These are phyloP conservation scores for Solanum okadae DNA, from an alignment of 257 asterid genomes.

Conservation along the genomic window DNA sequence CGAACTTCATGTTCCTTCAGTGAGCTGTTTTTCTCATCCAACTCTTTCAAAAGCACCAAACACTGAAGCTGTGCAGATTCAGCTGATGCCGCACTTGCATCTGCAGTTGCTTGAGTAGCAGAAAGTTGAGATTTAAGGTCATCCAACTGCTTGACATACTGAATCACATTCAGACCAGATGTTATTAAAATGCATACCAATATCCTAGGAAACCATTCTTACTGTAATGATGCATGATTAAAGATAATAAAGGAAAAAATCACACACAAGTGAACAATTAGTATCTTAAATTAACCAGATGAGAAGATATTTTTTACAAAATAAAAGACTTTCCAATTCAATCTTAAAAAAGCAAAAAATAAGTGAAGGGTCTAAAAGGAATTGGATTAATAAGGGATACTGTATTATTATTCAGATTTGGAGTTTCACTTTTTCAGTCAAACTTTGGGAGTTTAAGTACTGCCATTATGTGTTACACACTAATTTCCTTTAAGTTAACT, in stretches of 20 bases:
- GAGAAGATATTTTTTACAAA: background rate
- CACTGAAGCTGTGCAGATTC: constrained; percentile 76
- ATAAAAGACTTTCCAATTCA: background rate
- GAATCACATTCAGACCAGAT: constrained; percentile 2
- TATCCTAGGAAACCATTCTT: background rate
- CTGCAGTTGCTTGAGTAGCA: constrained; percentile 62
- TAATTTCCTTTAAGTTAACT: background rate
- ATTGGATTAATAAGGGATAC: background rate
- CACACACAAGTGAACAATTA: background rate
- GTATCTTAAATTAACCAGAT: background rate
- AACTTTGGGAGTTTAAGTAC: background rate
- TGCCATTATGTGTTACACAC: background rate
- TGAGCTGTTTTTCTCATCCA: constrained; percentile 53
- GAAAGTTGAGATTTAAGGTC: constrained; percentile 61
- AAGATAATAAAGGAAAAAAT: background rate
- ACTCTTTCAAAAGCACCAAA: constrained; percentile 52
- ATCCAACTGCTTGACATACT: constrained; percentile 67
- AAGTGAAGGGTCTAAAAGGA: background rate
- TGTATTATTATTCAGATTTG: background rate
- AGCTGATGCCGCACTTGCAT: constrained; percentile 71
- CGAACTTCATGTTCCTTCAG: constrained; percentile 65
- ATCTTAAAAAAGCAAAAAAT: background rate
- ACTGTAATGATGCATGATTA: background rate
- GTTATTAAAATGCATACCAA: background rate
- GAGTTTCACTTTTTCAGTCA: background rate